These are phyloP conservation scores for Suillus tomentosus DNA, from an alignment of 768 basidiomycete species.

Conservation along the genomic window DNA sequence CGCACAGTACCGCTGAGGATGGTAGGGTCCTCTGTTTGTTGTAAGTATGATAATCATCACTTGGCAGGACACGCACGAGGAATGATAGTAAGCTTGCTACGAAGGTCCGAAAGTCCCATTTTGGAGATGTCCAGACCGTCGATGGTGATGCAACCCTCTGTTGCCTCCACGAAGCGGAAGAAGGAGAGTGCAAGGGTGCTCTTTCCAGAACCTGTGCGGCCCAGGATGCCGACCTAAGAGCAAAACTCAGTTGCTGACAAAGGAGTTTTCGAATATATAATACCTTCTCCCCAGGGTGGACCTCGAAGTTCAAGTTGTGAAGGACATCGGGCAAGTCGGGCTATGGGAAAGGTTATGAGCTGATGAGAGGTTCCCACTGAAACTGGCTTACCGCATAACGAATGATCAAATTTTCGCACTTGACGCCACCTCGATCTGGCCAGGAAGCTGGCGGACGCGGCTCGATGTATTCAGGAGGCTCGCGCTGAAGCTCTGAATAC, in stretches of 20 bases:
- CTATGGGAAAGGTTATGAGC: slow-evolving; percentile 36
- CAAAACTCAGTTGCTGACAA: slow-evolving; percentile 1
- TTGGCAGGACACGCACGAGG: slow-evolving; percentile 51
- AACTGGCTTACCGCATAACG: slow-evolving; percentile 67
- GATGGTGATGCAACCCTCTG: slow-evolving; percentile 69
- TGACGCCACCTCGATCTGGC: slow-evolving; percentile 72
- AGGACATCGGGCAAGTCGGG: slow-evolving; percentile 87
- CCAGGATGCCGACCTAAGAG: slow-evolving; percentile 65
- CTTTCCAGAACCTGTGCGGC: slow-evolving; percentile 74
- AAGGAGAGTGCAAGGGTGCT: slow-evolving; percentile 82
- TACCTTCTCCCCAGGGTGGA: slow-evolving; percentile 78
- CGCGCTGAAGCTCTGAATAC: slow-evolving; percentile 76
- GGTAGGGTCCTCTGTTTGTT: slow-evolving; percentile 75
- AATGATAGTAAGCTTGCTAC: slow-evolving; percentile 75
- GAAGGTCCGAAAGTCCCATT: slow-evolving; percentile 81
- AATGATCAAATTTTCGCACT: slow-evolving; percentile 74
- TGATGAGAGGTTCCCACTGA: slow-evolving; percentile 3
- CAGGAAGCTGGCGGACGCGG: slow-evolving; percentile 80
- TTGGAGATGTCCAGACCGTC: slow-evolving; percentile 80
- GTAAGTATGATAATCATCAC: not conserved
- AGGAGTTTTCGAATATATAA: not conserved
- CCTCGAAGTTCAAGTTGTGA: slow-evolving; percentile 73
- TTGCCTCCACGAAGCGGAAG: slow-evolving; percentile 90
- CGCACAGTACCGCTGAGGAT: slow-evolving; percentile 83
- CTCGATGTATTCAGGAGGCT: slow-evolving; percentile 84